Conservation (phyloP, 352 stramenopile genomes). For the Phytophthora pistaciae region DNA sequence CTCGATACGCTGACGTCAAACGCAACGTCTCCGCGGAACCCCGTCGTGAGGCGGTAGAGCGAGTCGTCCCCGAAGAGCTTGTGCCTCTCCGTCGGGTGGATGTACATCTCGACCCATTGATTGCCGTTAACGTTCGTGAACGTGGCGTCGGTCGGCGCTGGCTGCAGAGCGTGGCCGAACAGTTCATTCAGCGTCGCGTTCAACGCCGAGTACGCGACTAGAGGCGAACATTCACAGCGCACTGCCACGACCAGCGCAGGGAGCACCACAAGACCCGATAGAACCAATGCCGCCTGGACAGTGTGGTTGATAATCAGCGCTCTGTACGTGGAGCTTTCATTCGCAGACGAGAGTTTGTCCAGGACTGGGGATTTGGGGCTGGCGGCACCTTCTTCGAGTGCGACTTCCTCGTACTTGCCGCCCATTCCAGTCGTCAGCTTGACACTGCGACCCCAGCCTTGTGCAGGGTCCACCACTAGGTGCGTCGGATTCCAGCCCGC, state of each 20-base stretch:
- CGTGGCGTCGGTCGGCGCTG: slow-evolving; percentile 4
- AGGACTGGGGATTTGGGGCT: not conserved
- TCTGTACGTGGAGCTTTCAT: slow-evolving; percentile 1
- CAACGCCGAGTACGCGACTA: slow-evolving; percentile 17
- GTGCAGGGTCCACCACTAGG: not conserved
- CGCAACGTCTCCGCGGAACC: slow-evolving; percentile 20
- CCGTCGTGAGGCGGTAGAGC: slow-evolving; percentile 18
- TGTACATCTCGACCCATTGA: slow-evolving; percentile 14
- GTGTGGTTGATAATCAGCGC: not conserved
- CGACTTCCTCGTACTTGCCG: slow-evolving; percentile 1
- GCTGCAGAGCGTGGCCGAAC: slow-evolving; percentile 18
- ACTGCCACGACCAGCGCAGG: slow-evolving; percentile 10
- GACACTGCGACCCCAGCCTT: not conserved
- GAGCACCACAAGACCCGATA: slow-evolving; percentile 9
- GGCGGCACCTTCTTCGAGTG: slow-evolving; percentile 2
- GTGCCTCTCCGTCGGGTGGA: slow-evolving; percentile 19
- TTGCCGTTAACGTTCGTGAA: not conserved
- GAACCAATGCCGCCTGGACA: not conserved
- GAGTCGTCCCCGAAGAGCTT: slow-evolving; percentile 14
- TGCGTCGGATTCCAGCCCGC: not conserved
- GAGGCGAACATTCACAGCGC: slow-evolving; percentile 12
- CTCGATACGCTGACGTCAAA: slow-evolving; percentile 12
- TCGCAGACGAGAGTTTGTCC: not conserved
- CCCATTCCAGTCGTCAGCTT: not conserved
- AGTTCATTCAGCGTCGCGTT: slow-evolving; percentile 25